Evolutionary conservation across 192 early-diverging fungal genomes (phyloP).

Genomic region (Entomortierella chlamydospora): DNA sequence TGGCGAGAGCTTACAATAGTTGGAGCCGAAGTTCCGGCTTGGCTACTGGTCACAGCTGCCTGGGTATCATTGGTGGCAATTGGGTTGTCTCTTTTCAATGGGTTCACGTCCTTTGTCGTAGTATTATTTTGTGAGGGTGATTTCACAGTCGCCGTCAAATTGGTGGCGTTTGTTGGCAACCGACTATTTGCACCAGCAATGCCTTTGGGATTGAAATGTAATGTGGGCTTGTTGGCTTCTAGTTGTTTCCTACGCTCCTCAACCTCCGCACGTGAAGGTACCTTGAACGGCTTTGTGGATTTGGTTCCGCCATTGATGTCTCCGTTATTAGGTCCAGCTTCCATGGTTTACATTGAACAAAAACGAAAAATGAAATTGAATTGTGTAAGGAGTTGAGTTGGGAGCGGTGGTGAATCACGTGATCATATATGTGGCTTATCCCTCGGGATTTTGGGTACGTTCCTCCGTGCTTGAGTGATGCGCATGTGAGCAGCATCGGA

Average conservation of each 20-base stretch:
- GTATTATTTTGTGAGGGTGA: neutral
- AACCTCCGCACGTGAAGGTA: slow-evolving; percentile 21
- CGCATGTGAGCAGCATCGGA: neutral
- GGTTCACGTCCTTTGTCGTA: too few relatives aligned
- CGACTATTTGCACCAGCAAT: neutral
- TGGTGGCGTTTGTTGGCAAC: slow-evolving; percentile 24
- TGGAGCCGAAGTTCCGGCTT: slow-evolving; percentile 3
- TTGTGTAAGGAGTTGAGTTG: too few relatives aligned
- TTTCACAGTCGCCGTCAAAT: slow-evolving; percentile 8
- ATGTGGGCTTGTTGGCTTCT: slow-evolving; percentile 20
- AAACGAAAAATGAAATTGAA: too few relatives aligned
- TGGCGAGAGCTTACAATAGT: slow-evolving; percentile 18
- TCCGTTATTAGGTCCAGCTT: neutral
- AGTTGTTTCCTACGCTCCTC: slow-evolving; percentile 29
- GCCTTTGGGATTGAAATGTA: slow-evolving; percentile 40
- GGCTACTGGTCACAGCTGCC: neutral
- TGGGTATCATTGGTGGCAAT: too few relatives aligned
- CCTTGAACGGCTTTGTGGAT: slow-evolving; percentile 5
- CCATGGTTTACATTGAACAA: slow-evolving; percentile 1
- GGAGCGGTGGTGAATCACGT: too few relatives aligned
- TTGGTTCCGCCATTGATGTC: neutral
- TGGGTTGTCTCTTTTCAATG: too few relatives aligned
- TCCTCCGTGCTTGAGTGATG: neutral
- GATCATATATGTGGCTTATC: neutral
- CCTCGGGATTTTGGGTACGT: neutral